These are phyloP conservation scores for Colletotrichum somersetense DNA, from an alignment of 2,329 filamentous ascomycete species.

Conservation along the genomic window DNA sequence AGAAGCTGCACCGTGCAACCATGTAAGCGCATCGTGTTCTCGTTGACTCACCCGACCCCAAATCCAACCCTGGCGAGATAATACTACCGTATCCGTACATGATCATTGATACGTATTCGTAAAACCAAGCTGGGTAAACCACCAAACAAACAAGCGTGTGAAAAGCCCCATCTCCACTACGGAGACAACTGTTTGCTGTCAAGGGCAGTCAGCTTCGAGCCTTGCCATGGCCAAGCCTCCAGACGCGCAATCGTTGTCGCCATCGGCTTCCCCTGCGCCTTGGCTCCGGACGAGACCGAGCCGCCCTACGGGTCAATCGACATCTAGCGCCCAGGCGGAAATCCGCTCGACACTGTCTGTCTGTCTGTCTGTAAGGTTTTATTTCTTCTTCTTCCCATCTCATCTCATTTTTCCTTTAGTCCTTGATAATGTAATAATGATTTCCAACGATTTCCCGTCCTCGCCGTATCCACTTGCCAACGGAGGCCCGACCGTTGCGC, in stretches of 20 bases:
- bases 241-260: conserved; percentile 43
- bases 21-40: not conserved
- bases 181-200: not conserved
- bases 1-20: not conserved
- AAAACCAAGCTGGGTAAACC: not conserved
- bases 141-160: not conserved
- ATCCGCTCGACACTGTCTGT: conserved; percentile 6
- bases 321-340: conserved; percentile 18
- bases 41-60: conserved; percentile 15
- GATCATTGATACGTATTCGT: not conserved
- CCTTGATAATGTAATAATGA: not conserved
- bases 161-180: conserved; percentile 14
- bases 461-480: conserved; percentile 31
- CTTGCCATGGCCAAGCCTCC: conserved; percentile 37
- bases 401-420: conserved; percentile 21
- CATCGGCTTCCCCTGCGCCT: conserved; percentile 31
- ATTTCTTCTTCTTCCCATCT: conserved; percentile 1
- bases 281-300: conserved; percentile 39
- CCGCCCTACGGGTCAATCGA: conserved; percentile 21
- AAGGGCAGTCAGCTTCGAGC: conserved; percentile 27
- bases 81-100: not conserved
- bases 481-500: not conserved
- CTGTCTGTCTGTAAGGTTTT: no score
- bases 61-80: not conserved
- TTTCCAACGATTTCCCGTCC: conserved; percentile 12